Base-by-base conservation (phyloP, 495 filamentous ascomycete species). In the Penicillium lividum region DNA sequence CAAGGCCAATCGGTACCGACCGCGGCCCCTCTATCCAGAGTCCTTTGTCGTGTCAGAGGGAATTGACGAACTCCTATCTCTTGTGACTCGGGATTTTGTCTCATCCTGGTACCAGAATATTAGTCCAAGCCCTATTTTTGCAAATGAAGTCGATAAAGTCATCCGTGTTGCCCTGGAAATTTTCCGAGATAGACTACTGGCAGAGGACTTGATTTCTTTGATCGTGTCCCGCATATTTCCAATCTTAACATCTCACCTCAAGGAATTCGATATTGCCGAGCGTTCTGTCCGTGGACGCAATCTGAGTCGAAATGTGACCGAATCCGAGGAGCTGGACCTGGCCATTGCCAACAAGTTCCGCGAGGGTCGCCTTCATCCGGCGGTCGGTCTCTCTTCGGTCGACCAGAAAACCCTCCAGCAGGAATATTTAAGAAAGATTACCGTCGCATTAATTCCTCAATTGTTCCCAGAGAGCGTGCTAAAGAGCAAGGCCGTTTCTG, bases 301-400 rank as follows among this genome's bases (percentile, higher is more conserved):
- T 68, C 75, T 98, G 59, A 92, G 89, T 59, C 85, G 89, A 36
- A 91, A 87, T 68, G 86, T 99, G 31, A 99, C 95, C 9, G 95
- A 99, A 72, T 96, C 92, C 3, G 93, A 96, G 62, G 95, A 98
- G 77, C 77, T 99, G 58, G 89, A 97, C 73, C 78, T 95, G 60
- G 94, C 94, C 1, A 96, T 98, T 68, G 94, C 94, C 48, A 87
- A 81, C 27, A 98, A 96, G 73, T 99, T 93, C 71, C 86, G 82
- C 45, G 88, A 94, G 68, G 94, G 94, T 34, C 90, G 89, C 58
- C 75, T 99, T 56, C 95, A 99, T 68, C 84, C 91, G 22, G 95
- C 94, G 11, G 92, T 89, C n/a, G 88, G 86, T 6, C 71, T 96
- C 58, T 82, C 87, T 34, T 89, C 88, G 63, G 88, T 90, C 15